Evolutionary conservation across 139 green algal species (phyloP), one percentile per base, ranked within the genome.

Genomic region (Chlamydomonas asymmetrica): DNA sequence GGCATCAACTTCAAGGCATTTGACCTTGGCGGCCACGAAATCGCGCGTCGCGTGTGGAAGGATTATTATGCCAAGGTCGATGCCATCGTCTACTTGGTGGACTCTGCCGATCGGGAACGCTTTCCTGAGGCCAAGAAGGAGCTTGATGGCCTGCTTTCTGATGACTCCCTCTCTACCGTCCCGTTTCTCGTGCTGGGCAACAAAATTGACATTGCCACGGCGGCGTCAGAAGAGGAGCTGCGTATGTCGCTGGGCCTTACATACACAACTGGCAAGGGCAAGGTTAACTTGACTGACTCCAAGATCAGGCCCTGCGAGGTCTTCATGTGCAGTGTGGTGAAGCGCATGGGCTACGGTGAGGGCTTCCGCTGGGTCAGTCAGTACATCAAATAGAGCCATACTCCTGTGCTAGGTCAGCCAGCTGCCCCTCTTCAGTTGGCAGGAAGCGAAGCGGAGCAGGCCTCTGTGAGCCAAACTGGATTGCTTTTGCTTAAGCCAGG

Each of bases 31-130:
- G 96, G 96, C 31, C 96, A 99, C 84, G 94, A 99, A 75, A 98
- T 99, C 84, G 96, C 97, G 10, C 84, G 97, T 3, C 85, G 91
- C 41, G 94, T 99, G 5, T 99, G 97, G 97, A 98, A 97, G 82
- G 96, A 99, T 76, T 99, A 99, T 67, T 99, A 98, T 80, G 96
- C 97, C 31, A 97, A 98, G 89, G 96, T 99, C 80, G 97, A 99
- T 74, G 96, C 93, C 4, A 98, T 99, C 74, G 96, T 99, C 8
- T 99, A 97, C 84, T 84, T 99, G 35, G 94, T 99, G 43, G 96
- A 99, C 68, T 90, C 95, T 1, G 88, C 91, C n/a, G 97, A 99
- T 76, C 89, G 91, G 29, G 96, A 98, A 52, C 91, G 96, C 57
- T 99, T 99, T 75, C 71, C 82, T 20, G 94, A 98, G 79, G 88